phyloP scores from a whole-genome alignment of 768 basidiomycete species.

The Lepiota subincarnata region DNA sequence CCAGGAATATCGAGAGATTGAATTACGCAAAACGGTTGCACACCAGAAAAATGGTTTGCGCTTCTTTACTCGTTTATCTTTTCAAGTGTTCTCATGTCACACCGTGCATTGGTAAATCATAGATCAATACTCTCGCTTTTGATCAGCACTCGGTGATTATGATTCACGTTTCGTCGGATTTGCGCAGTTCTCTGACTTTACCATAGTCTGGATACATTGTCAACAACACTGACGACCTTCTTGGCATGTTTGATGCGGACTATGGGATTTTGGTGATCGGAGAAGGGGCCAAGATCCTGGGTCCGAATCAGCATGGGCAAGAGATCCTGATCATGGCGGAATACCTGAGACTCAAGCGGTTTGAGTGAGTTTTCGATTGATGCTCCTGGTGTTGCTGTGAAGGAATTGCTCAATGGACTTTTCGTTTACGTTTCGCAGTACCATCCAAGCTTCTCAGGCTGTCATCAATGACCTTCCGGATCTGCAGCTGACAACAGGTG shows the following conservation, averaged over 20 bases:
- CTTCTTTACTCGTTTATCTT: background rate
- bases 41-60: constrained; percentile 68
- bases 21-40: constrained; percentile 73
- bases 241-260: constrained; percentile 76
- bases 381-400: background rate
- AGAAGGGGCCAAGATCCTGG: constrained; percentile 67
- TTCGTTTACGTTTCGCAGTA: constrained; percentile 31
- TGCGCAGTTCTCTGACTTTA: background rate
- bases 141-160: constrained; percentile 53
- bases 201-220: constrained; percentile 67
- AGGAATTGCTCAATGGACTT: background rate
- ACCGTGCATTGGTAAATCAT: constrained; percentile 1
- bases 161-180: background rate
- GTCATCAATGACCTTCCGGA: constrained; percentile 71
- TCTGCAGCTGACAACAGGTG: constrained; percentile 51
- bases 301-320: constrained; percentile 67
- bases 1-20: constrained; percentile 73
- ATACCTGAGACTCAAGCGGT: constrained; percentile 71
- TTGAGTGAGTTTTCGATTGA: constrained; percentile 40
- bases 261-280: constrained; percentile 70
- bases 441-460: constrained; percentile 66
- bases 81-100: constrained; percentile 1
- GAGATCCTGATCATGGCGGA: constrained; percentile 78
- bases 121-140: constrained; percentile 71
- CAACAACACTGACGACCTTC: constrained; percentile 74